These are phyloP conservation scores for Cryptococcus sp. DNA, from an alignment of 1,284 basidiomycete species.

Conservation along the genomic window DNA sequence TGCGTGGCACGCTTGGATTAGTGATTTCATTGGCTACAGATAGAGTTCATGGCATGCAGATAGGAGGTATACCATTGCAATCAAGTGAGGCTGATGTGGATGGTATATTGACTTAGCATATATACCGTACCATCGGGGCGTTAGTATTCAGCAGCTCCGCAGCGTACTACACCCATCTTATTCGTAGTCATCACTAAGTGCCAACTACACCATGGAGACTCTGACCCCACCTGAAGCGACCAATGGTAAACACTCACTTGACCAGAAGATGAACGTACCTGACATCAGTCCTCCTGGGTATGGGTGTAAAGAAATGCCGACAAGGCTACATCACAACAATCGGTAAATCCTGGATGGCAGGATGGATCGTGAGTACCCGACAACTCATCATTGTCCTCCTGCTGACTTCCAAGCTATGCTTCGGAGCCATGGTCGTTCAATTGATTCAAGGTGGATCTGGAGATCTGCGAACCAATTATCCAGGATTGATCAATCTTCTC, in stretches of 20 bases:
- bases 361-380: conserved; percentile 18
- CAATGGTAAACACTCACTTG: conserved; percentile 1
- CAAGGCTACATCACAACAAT: conserved; percentile 22
- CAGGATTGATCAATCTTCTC: conserved; percentile 17
- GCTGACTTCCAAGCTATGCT: conserved; percentile 11
- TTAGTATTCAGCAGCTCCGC: no score
- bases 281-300: conserved; percentile 16
- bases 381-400: neutral
- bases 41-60: no score
- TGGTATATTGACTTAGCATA: no score
- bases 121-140: no score
- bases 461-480: conserved; percentile 15
- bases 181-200: no score
- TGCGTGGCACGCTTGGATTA: no score
- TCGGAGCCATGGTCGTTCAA: conserved; percentile 25
- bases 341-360: conserved; percentile 29
- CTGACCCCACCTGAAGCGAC: conserved; percentile 20
- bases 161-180: no score
- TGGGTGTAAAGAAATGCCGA: conserved; percentile 18
- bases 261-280: neutral
- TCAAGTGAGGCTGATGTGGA: no score
- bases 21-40: no score
- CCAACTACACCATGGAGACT: conserved; percentile 15
- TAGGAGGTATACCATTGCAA: no score
- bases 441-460: conserved; percentile 18